Evolutionary conservation across 805 yeast genomes (phyloP).

Genomic region (Wickerhamomyces queroliae): DNA sequence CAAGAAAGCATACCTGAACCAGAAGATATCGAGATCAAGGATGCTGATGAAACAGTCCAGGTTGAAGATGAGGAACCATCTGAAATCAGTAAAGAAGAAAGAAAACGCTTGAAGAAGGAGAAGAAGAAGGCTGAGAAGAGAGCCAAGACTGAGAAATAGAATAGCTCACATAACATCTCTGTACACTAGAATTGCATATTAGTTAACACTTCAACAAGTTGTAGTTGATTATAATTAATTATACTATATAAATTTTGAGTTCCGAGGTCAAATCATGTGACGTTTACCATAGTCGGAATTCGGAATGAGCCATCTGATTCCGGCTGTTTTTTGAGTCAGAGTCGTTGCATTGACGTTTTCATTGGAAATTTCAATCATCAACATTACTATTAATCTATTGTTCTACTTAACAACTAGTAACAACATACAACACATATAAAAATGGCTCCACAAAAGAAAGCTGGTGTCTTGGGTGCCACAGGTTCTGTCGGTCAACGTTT

Average conservation of each 20-base stretch:
- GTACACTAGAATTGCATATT: background rate
- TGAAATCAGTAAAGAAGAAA: constrained; percentile 3
- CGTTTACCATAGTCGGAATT: too few relatives aligned
- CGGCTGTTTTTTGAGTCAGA: too few relatives aligned
- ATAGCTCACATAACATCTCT: background rate
- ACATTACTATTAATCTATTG: too few relatives aligned
- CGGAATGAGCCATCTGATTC: too few relatives aligned
- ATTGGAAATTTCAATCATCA: too few relatives aligned
- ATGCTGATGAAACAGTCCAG: background rate
- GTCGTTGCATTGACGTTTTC: too few relatives aligned
- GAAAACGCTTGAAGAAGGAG: constrained; percentile 3
- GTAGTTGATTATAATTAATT: too few relatives aligned
- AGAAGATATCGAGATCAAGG: background rate
- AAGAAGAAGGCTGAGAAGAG: constrained; percentile 1
- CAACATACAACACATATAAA: background rate
- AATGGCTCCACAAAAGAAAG: constrained; percentile 32
- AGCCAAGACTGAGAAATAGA: background rate
- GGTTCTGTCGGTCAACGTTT: constrained; percentile 98
- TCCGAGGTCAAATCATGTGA: too few relatives aligned
- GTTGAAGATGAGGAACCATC: background rate
- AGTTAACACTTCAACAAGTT: background rate
- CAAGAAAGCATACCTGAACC: background rate
- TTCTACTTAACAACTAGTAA: too few relatives aligned
- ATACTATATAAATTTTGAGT: too few relatives aligned
- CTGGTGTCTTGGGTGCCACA: constrained; percentile 96